phyloP scores from a whole-genome alignment of 768 basidiomycete genomes.

The Imleria badia region DNA sequence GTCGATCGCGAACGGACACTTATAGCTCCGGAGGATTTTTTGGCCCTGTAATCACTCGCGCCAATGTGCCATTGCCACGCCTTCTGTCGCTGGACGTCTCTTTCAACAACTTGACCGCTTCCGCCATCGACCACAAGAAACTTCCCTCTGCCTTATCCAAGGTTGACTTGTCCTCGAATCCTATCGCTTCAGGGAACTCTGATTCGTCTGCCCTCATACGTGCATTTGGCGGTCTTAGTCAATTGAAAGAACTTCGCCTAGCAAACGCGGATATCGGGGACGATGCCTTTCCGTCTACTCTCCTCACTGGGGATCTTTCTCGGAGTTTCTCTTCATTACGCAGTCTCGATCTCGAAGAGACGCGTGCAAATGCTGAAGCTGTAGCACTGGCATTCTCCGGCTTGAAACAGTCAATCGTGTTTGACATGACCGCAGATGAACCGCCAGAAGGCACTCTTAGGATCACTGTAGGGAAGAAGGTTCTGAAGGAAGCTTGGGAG shows the following conservation, averaged over 20 bases:
- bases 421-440: constrained; percentile 54
- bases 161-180: constrained; percentile 66
- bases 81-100: constrained; percentile 65
- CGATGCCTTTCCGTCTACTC: constrained; percentile 48
- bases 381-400: constrained; percentile 45
- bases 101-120: constrained; percentile 61
- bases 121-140: constrained; percentile 48
- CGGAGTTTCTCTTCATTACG: constrained; percentile 50
- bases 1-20: constrained; percentile 24
- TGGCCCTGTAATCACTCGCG: constrained; percentile 57
- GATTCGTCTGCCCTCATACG: constrained; percentile 38
- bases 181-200: constrained; percentile 45
- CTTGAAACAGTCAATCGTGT: constrained; percentile 52
- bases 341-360: constrained; percentile 67
- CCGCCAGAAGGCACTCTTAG: constrained; percentile 51
- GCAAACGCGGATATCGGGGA: constrained; percentile 60
- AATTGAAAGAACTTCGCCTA: constrained; percentile 57
- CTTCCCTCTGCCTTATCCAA: constrained; percentile 58
- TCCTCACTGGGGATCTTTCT: constrained; percentile 17
- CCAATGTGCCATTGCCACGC: constrained; percentile 62
- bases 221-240: constrained; percentile 45
- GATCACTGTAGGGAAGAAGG: constrained; percentile 66
- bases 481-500: constrained; percentile 79
- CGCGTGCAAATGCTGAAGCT: constrained; percentile 49
- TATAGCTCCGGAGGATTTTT: constrained; percentile 58